Base-by-base conservation (phyloP, 2,329 filamentous ascomycete species). In the Hypomyces rosellus region DNA sequence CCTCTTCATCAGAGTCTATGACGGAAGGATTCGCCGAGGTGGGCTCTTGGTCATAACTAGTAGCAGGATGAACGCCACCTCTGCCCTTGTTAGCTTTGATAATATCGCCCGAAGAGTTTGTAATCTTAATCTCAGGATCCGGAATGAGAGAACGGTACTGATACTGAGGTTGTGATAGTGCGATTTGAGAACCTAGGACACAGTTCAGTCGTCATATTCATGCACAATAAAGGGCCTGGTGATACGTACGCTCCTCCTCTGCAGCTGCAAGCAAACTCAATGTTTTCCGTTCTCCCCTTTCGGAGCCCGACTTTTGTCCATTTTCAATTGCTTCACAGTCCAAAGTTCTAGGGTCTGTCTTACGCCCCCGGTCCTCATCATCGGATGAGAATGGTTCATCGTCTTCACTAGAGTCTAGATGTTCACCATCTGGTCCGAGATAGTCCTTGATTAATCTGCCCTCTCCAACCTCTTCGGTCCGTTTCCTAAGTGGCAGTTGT, bases 1-100 rank as follows among this genome's bases (percentile, higher is more conserved):
- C 86, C 65, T 96, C 90, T 33, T 90, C 85, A 52, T 97, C 93
- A 2, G 89, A 95, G 55, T 89, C 86, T 51, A 90, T 77, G 0
- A 71, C 85, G 68, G 77, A 73, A 71, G 62, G 74, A 66, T 70
- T 70, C 4, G 74, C 74, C 5, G 80, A 81, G n/a, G 70, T 61
- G 3, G 78, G 78, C 13, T 79, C 76, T 52, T 84, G 73, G 61
- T 96, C 91, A 64, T 91, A 96, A 64, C 85, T 93, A 11, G 88
- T 95, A 48, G 82, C 81, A 1, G 91, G 91, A 64, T 95, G 91
- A 11, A 93, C 80, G 2, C 77, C 76, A 1, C 75, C 45, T 14
- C 41, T 49, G 38, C 22, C 63, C 63, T 81, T 84, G 54, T 60
- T 70, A 46, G 68, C 11, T 59, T 77, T 82, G 56, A 73, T 71